Evolutionary conservation across 345 rosid genomes (phyloP).

Genomic region (Populus deltoides): DNA sequence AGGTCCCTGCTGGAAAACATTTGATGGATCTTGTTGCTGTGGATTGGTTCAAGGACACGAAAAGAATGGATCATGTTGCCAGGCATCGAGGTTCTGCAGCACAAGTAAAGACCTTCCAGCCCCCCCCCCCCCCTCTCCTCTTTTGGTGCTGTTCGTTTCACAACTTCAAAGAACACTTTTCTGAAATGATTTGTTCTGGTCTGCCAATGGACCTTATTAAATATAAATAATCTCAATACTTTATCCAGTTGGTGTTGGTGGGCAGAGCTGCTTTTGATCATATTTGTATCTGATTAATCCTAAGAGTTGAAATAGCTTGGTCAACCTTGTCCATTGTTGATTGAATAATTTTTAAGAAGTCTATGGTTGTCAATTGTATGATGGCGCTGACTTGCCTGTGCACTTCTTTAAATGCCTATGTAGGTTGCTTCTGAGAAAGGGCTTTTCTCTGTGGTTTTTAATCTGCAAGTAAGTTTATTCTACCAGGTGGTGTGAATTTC

Average conservation of each 20-base stretch:
- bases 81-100: conserved; percentile 91
- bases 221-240: too few relatives aligned
- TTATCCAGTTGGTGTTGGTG: too few relatives aligned
- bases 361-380: too few relatives aligned
- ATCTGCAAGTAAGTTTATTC: conserved; percentile 29
- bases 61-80: conserved; percentile 94
- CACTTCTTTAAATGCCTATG: neutral
- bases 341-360: too few relatives aligned
- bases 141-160: neutral
- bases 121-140: neutral
- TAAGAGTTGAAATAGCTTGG: neutral
- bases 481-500: neutral
- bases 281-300: neutral
- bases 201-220: too few relatives aligned
- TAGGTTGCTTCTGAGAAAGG: conserved; percentile 31
- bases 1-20: conserved; percentile 94
- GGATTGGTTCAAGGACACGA: conserved; percentile 96
- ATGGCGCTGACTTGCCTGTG: too few relatives aligned
- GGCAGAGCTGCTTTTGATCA: too few relatives aligned
- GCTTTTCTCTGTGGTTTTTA: conserved; percentile 25
- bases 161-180: too few relatives aligned
- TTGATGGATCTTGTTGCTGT: conserved; percentile 98
- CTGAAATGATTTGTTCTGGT: too few relatives aligned
- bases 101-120: conserved; percentile 50
- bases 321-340: neutral